phyloP scores from a whole-genome alignment of 306 rosid species.

The Ormosia semicastrata region DNA sequence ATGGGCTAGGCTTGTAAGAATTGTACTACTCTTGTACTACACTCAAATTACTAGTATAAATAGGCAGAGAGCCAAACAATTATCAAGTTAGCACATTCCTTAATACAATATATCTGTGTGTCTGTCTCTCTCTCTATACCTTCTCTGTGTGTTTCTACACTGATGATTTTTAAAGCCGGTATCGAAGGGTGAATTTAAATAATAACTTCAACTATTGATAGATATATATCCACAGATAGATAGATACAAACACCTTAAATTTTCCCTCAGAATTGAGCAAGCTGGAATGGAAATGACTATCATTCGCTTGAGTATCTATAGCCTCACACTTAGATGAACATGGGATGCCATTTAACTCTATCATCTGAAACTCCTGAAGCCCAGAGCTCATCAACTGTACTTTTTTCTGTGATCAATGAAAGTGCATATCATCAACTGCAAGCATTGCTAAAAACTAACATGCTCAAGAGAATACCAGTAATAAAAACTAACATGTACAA shows the following conservation, averaged over 20 bases:
- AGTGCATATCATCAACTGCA: conserved; percentile 28
- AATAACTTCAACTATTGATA: no score
- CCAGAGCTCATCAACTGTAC: conserved; percentile 55
- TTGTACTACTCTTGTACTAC: neutral
- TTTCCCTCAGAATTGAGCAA: conserved; percentile 40
- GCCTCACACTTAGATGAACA: conserved; percentile 36
- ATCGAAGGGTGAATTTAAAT: conserved; percentile 4
- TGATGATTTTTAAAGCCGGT: neutral
- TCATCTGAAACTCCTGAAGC: conserved; percentile 59
- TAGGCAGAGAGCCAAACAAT: no score
- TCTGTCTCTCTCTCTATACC: neutral
- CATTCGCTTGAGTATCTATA: conserved; percentile 36
- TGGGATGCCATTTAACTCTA: conserved; percentile 41
- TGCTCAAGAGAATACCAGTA: no score
- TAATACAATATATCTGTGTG: neutral
- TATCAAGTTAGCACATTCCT: neutral
- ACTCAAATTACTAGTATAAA: no score
- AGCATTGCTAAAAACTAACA: conserved; percentile 23
- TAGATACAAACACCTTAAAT: conserved; percentile 52
- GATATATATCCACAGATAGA: neutral
- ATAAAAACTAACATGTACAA: no score
- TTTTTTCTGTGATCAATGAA: conserved; percentile 55
- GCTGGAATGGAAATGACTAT: conserved; percentile 30
- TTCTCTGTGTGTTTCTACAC: no score
- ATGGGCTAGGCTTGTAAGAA: neutral